A percentile compares a stretch with the other conserved stretches of the same genome.
Evolutionary conservation across 2,329 filamentous ascomycete genomes (phyloP).

Genomic region (Epicoccum nigrum): DNA sequence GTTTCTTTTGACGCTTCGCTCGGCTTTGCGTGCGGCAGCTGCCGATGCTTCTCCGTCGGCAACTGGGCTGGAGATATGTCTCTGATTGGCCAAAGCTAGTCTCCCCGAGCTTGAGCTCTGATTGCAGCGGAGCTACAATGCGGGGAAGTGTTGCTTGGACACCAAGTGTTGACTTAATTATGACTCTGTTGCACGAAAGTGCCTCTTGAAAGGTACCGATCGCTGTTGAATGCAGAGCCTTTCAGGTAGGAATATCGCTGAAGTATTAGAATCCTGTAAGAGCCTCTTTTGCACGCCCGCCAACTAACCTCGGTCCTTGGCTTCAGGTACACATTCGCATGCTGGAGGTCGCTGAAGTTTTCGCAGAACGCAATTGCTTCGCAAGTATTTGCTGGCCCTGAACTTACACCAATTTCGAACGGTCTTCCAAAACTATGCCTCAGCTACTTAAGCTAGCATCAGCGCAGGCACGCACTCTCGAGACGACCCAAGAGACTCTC

Average conservation of each 20-base stretch:
- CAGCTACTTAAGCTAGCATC: conserved; percentile 56
- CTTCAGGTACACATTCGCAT: not conserved
- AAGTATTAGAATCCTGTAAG: too few species aligned
- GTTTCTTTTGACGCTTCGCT: too few species aligned
- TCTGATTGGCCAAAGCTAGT: conserved; percentile 12
- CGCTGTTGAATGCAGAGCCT: too few species aligned
- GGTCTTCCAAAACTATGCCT: conserved; percentile 40
- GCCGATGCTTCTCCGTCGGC: conserved; percentile 9
- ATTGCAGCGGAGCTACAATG: not conserved
- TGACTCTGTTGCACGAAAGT: not conserved
- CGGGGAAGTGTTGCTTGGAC: conserved; percentile 1
- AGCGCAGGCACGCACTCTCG: conserved; percentile 56
- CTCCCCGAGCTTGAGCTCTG: conserved; percentile 9
- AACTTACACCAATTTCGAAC: not conserved
- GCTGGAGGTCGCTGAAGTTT: not conserved
- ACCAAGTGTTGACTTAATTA: not conserved
- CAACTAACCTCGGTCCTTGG: too few species aligned
- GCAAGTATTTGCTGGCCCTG: not conserved
- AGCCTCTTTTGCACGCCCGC: too few species aligned
- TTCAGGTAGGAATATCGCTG: too few species aligned
- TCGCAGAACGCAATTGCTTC: not conserved
- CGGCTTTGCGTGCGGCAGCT: not conserved
- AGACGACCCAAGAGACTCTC: conserved; percentile 65
- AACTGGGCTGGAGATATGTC: not conserved
- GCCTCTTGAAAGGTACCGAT: not conserved